Conservation (phyloP, 768 basidiomycete genomes). For the Amanita molliuscula region DNA sequence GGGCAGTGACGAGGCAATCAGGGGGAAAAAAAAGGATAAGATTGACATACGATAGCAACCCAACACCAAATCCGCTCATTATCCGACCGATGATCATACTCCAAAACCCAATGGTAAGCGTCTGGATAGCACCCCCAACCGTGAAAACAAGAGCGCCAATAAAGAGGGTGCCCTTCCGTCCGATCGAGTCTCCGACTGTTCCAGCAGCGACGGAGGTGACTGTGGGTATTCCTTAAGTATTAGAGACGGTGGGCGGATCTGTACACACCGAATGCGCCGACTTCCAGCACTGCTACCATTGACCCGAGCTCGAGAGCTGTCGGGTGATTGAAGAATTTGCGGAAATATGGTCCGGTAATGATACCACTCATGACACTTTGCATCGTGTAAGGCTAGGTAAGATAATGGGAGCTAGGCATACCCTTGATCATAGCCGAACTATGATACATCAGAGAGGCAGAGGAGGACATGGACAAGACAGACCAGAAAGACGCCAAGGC, state of each 20-base stretch:
- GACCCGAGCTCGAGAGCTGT: constrained; percentile 71
- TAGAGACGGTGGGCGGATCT: background rate
- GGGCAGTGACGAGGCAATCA: background rate
- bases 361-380: constrained; percentile 82
- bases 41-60: constrained; percentile 65
- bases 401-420: constrained; percentile 14
- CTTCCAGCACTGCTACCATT: constrained; percentile 91
- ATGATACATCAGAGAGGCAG: constrained; percentile 3
- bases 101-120: constrained; percentile 68
- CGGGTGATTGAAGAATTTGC: constrained; percentile 73
- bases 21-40: background rate
- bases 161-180: constrained; percentile 77
- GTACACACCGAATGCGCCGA: constrained; percentile 80
- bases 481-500: constrained; percentile 79
- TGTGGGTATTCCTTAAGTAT: constrained; percentile 16
- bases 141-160: constrained; percentile 78
- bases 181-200: constrained; percentile 77
- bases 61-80: constrained; percentile 83
- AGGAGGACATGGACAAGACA: constrained; percentile 17
- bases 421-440: constrained; percentile 90
- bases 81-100: constrained; percentile 79
- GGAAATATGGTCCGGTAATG: constrained; percentile 81
- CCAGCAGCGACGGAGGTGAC: constrained; percentile 88
- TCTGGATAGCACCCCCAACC: constrained; percentile 79
- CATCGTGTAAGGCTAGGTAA: constrained; percentile 8